Percentiles rank a stretch among this genome's conserved stretches.
These are phyloP conservation scores for Castanopsis chinensis DNA, from an alignment of 306 rosid genomes.

Conservation along the genomic window DNA sequence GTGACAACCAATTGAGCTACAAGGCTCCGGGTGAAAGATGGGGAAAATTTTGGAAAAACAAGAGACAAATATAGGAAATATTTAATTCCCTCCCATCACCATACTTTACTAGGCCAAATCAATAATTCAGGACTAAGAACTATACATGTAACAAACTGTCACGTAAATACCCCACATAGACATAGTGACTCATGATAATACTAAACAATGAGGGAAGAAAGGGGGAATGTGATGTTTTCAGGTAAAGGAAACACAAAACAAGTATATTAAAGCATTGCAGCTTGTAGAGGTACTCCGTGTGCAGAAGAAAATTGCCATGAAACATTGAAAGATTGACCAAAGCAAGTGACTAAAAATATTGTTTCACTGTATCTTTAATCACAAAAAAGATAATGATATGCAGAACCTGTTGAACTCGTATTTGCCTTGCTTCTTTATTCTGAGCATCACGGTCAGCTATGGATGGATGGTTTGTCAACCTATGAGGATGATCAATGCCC, in stretches of 20 bases:
- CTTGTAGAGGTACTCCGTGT: too few relatives aligned
- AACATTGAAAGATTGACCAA: neutral
- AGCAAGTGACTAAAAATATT: neutral
- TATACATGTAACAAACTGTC: neutral
- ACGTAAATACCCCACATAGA: neutral
- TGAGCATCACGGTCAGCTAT: conserved; percentile 93
- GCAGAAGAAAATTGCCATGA: neutral
- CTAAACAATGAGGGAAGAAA: neutral
- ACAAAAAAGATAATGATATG: conserved; percentile 4
- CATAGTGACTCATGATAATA: neutral
- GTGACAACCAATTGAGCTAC: too few relatives aligned
- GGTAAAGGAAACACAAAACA: neutral
- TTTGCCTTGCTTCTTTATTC: conserved; percentile 92
- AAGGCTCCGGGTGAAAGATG: too few relatives aligned
- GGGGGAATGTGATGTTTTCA: neutral
- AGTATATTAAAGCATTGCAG: too few relatives aligned
- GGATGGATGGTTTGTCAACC: conserved; percentile 95
- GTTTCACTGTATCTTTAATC: neutral
- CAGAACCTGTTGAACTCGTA: conserved; percentile 77
- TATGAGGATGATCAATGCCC: conserved; percentile 83
- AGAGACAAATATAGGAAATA: neutral
- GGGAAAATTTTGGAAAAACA: neutral
- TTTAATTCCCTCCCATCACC: neutral
- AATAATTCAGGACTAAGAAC: neutral
- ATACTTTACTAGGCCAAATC: neutral